Base-by-base conservation (phyloP, 768 basidiomycete species). In the Pilatotrama ljubarskyi region DNA sequence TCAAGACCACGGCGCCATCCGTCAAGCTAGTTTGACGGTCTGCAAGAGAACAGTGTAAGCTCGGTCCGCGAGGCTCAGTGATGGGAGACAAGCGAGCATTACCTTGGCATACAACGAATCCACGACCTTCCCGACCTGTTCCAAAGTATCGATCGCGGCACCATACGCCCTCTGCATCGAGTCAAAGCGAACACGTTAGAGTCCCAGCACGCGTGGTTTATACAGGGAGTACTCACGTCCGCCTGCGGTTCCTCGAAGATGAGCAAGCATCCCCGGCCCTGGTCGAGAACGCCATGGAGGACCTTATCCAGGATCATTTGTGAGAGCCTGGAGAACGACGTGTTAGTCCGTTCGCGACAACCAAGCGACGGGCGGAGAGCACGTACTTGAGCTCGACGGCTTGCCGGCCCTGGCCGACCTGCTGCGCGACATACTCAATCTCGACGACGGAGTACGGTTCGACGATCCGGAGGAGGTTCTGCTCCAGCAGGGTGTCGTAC, bases 261-360 rank as follows among this genome's bases (percentile, higher is more conserved):
- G 51, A 97, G 77, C 49, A 98, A 75, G 68, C 94, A 95, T 0
- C 95, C 95, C 2, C 92, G 83, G 25, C 93, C 94, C 72, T 98
- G 96, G 72, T 98, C 96, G n/a, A 99, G 80, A 1, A 99, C 95
- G 5, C 96, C 96, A 62, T 93, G 84, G 63, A 98, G 84, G 1
- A 95, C 85, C 66, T 95, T 95, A 75, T 98, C 96, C 37, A 98
- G 78, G 62, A 98, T 99, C 96, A 99, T 98, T 72, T 99, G 96
- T 29, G 91, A 94, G 25, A 98, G 76, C 71, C 95, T 96, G 66
- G 5, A 32, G 18, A 5, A 55, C 26, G 44, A 0, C n/a, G 9
- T 5, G 10, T 47, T 22, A 43, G 40, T 13, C 51, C 20, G 48
- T 47, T 17, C 14, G 17, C 18, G 24, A 10, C 26, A 36, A 14